Conservation (phyloP, 208 protist species). For the Naegleria gruberi region DNA sequence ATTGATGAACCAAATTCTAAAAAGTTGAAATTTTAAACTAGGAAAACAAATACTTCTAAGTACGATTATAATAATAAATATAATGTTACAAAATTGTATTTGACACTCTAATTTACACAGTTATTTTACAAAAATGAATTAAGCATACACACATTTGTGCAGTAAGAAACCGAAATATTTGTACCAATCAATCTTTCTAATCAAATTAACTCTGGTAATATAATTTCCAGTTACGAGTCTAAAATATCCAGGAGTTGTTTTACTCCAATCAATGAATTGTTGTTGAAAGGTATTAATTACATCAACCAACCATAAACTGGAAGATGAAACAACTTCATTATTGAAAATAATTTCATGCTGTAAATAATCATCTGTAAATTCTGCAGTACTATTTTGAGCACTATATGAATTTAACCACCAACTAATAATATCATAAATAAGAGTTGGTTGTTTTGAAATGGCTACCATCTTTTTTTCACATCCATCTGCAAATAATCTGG, state of each 20-base stretch:
- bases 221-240: neutral
- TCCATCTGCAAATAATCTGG: neutral
- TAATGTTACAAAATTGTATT: neutral
- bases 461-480: neutral
- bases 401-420: neutral
- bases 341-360: neutral
- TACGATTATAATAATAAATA: neutral
- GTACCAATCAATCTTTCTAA: neutral
- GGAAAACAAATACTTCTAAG: too few species aligned
- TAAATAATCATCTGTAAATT: neutral
- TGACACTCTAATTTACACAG: too few species aligned
- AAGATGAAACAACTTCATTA: neutral
- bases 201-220: neutral
- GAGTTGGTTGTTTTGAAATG: neutral
- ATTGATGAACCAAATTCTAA: neutral
- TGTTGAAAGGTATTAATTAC: neutral
- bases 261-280: neutral
- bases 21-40: neutral
- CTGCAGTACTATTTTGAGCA: neutral
- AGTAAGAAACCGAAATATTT: neutral
- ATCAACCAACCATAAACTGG: neutral
- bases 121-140: too few species aligned
- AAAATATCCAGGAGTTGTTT: neutral
- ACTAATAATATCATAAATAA: neutral
- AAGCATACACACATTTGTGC: neutral